These are phyloP conservation scores for Bipolaris cookei DNA, from an alignment of 2,329 filamentous ascomycete genomes.

Conservation along the genomic window DNA sequence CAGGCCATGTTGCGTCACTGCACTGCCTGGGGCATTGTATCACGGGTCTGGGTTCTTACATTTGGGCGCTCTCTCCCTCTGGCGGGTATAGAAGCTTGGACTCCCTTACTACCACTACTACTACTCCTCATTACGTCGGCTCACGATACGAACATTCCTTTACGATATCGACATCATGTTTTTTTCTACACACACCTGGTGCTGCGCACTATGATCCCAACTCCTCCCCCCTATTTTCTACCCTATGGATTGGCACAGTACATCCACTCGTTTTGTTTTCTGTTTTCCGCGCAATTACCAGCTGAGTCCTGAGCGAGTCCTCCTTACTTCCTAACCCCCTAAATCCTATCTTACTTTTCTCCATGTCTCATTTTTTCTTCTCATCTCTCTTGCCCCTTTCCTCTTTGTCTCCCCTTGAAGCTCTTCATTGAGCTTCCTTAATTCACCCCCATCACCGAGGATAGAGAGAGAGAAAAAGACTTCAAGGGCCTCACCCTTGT, in stretches of 20 bases:
- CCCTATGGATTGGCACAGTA: slow-evolving; percentile 13
- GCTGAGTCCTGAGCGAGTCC: neutral
- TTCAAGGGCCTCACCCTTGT: neutral
- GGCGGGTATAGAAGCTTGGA: neutral
- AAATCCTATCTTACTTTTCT: slow-evolving; percentile 3
- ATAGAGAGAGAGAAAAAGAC: neutral
- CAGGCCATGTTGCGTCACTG: slow-evolving; percentile 1
- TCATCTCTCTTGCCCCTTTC: neutral
- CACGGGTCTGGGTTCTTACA: neutral
- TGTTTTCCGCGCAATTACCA: no score
- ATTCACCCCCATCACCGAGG: neutral
- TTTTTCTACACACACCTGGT: neutral
- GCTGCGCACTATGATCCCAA: slow-evolving; percentile 9
- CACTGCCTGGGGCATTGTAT: neutral
- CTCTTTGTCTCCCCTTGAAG: neutral
- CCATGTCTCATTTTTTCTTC: slow-evolving; percentile 6
- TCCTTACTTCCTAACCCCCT: neutral
- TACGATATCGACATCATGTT: slow-evolving; percentile 1
- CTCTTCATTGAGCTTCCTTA: neutral
- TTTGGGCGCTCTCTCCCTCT: no score
- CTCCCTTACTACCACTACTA: no score
- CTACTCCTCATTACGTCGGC: slow-evolving; percentile 9
- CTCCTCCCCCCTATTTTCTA: neutral
- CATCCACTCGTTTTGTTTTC: slow-evolving; percentile 15
- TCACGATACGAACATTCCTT: slow-evolving; percentile 17